phyloP scores from a whole-genome alignment of 2,329 filamentous ascomycete species.

The Colletotrichum sp. region DNA sequence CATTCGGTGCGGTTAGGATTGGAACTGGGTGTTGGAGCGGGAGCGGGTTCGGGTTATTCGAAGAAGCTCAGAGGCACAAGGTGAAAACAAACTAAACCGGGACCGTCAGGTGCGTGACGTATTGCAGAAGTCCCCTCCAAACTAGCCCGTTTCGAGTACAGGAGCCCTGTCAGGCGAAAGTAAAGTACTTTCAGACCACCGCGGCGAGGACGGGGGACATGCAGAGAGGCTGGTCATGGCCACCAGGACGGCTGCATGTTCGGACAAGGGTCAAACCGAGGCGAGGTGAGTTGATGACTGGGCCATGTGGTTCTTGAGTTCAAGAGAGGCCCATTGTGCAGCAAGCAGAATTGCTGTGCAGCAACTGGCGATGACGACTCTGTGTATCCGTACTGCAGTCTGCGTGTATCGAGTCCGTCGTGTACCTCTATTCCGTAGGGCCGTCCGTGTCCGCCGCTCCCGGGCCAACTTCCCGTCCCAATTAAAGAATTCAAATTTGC shows the following conservation, averaged over 20 bases:
- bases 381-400: background rate
- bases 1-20: background rate
- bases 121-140: background rate
- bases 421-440: background rate
- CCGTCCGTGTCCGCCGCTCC: constrained; percentile 1
- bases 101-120: constrained; percentile 15
- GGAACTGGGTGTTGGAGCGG: background rate
- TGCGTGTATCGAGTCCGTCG: background rate
- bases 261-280: background rate
- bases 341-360: background rate
- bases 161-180: background rate
- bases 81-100: background rate
- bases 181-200: background rate
- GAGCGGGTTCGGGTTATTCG: background rate
- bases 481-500: background rate
- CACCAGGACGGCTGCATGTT: background rate
- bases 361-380: background rate
- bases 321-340: background rate
- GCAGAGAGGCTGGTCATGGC: background rate
- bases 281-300: background rate
- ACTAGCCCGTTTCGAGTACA: constrained; percentile 18
- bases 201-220: background rate
- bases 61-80: background rate
- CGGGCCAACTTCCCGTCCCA: constrained; percentile 12
- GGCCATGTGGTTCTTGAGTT: background rate